A percentile compares a stretch with the other conserved stretches of the same genome.
phyloP scores from a whole-genome alignment of 1,139 yeast genomes.

The Kodamaea arcana region DNA sequence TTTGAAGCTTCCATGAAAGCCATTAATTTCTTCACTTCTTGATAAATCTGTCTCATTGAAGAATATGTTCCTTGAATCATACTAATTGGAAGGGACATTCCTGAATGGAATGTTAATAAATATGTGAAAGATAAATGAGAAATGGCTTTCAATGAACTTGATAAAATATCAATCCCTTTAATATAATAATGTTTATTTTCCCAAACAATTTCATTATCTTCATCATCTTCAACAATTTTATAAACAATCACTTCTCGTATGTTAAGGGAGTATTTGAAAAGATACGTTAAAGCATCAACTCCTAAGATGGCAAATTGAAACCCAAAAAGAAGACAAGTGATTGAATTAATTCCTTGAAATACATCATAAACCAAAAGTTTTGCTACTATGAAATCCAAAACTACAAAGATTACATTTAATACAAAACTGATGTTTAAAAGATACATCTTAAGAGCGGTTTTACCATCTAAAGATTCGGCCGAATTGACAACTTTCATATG shows the following conservation, averaged over 20 bases:
- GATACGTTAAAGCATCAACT: conserved; percentile 48
- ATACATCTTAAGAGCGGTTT: conserved; percentile 22
- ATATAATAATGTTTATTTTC: conserved; percentile 63
- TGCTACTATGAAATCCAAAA: conserved; percentile 51
- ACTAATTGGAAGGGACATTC: conserved; percentile 60
- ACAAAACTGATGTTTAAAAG: conserved; percentile 19
- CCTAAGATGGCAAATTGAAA: conserved; percentile 71
- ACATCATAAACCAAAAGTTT: conserved; percentile 57
- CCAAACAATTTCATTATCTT: conserved; percentile 60
- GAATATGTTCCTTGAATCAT: conserved; percentile 64
- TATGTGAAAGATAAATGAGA: conserved; percentile 34
- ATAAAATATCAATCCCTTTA: conserved; percentile 54
- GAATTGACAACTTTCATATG: conserved; percentile 34
- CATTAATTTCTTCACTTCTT: conserved; percentile 49
- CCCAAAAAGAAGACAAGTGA: conserved; percentile 59
- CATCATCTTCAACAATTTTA: conserved; percentile 17
- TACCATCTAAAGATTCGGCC: conserved; percentile 27
- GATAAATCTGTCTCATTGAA: conserved; percentile 46
- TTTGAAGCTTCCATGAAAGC: conserved; percentile 59
- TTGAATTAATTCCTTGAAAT: conserved; percentile 47
- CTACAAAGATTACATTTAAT: conserved; percentile 38
- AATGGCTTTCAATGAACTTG: conserved; percentile 38
- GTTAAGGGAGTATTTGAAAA: conserved; percentile 50
- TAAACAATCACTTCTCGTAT: conserved; percentile 50
- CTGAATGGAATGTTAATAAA: conserved; percentile 43